Evolutionary conservation across 306 rosid species (phyloP).

Genomic region (Albizia julibrissin): DNA sequence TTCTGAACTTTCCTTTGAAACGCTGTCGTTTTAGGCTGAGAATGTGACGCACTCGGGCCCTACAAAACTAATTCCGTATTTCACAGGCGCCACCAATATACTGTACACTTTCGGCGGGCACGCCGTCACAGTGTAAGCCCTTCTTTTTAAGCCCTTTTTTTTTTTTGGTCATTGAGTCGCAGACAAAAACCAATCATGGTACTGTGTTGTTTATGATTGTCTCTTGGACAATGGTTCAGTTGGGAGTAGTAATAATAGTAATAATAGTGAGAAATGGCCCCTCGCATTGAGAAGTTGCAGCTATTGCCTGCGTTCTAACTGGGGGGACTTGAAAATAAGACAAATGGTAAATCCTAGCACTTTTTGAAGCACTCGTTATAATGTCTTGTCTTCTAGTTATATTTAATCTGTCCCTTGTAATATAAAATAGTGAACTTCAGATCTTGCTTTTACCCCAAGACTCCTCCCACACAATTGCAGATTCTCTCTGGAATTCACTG

Average conservation of each 20-base stretch:
- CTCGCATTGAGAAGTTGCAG: slow-evolving; percentile 36
- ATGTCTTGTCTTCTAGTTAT: slow-evolving; percentile 38
- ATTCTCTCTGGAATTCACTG: neutral
- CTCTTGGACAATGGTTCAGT: slow-evolving; percentile 32
- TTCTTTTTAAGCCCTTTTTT: slow-evolving; percentile 8
- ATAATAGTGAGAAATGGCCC: slow-evolving; percentile 5
- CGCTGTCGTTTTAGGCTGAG: slow-evolving; percentile 52
- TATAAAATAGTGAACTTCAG: slow-evolving; percentile 14
- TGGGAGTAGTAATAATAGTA: neutral
- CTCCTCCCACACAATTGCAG: neutral
- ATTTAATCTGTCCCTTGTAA: slow-evolving; percentile 22
- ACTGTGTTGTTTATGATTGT: slow-evolving; percentile 38
- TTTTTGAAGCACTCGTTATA: slow-evolving; percentile 26
- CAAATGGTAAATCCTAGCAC: slow-evolving; percentile 42
- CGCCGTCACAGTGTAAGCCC: slow-evolving; percentile 90
- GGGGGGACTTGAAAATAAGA: slow-evolving; percentile 30
- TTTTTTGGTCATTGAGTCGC: neutral
- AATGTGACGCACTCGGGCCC: slow-evolving; percentile 84
- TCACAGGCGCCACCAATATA: slow-evolving; percentile 96
- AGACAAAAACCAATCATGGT: slow-evolving; percentile 43
- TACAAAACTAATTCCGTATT: slow-evolving; percentile 69
- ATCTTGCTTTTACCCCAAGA: slow-evolving; percentile 30
- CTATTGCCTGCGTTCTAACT: slow-evolving; percentile 50
- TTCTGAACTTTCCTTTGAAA: neutral
- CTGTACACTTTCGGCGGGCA: slow-evolving; percentile 99